Percentiles rank a stretch among this genome's conserved stretches.
Conservation (phyloP, 345 rosid genomes). For the Eucalyptus sp. region DNA sequence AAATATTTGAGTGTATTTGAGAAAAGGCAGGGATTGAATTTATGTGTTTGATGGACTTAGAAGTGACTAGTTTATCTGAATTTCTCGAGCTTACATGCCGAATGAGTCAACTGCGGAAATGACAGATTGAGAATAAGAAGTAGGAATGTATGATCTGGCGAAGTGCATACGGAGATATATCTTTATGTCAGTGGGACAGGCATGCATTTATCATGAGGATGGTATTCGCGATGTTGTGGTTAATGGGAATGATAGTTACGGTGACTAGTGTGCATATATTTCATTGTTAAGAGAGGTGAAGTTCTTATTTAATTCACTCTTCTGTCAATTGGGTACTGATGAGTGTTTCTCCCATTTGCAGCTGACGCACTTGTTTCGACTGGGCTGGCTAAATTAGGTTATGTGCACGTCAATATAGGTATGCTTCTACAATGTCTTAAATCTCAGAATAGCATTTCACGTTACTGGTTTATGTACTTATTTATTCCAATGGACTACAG, state of each 20-base stretch:
- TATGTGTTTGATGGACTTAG: background rate
- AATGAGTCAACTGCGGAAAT: background rate
- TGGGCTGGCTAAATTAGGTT: conserved; percentile 91
- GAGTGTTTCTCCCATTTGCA: conserved; percentile 9
- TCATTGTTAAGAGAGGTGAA: background rate
- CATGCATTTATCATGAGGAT: background rate
- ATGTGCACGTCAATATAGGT: conserved; percentile 81
- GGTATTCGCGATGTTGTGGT: background rate
- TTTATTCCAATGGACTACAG: conserved; percentile 26
- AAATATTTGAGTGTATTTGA: background rate
- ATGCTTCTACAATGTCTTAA: background rate
- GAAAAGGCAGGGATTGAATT: background rate
- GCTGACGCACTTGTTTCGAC: conserved; percentile 89
- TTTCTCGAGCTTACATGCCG: background rate
- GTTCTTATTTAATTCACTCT: background rate
- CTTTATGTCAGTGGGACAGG: background rate
- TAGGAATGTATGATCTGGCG: background rate
- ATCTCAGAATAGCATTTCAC: background rate
- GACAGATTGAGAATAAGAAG: background rate
- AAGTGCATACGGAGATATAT: background rate
- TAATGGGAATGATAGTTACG: background rate
- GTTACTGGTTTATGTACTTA: conserved; percentile 2
- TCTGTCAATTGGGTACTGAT: background rate
- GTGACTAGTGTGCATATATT: background rate
- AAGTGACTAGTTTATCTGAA: background rate